Evolutionary conservation across 805 yeast genomes (phyloP).

Genomic region (Metschnikowia vanudenii): DNA sequence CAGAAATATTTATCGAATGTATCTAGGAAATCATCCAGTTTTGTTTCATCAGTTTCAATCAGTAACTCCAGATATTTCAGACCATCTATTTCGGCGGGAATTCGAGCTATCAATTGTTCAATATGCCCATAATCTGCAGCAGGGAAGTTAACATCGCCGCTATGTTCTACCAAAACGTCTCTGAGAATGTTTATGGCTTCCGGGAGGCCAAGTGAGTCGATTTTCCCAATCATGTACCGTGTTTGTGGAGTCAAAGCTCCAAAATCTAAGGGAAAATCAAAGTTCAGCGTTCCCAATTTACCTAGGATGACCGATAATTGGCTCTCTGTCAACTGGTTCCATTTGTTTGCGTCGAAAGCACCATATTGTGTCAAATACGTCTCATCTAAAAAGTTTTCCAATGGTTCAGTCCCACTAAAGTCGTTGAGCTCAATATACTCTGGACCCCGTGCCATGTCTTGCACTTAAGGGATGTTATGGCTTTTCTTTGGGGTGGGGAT

Average conservation of each 20-base stretch:
- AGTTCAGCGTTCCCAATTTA: slow-evolving; percentile 15
- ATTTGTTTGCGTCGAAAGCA: background rate
- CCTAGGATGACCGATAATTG: slow-evolving; percentile 12
- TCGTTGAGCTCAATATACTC: slow-evolving; percentile 17
- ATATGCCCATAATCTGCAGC: slow-evolving; percentile 27
- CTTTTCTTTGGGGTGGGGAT: background rate
- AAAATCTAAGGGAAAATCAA: slow-evolving; percentile 3
- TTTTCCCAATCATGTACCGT: slow-evolving; percentile 29
- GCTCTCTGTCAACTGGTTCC: slow-evolving; percentile 2
- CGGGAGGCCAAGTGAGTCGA: slow-evolving; percentile 22
- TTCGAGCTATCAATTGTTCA: slow-evolving; percentile 22
- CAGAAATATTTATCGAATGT: slow-evolving; percentile 16
- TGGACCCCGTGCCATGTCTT: slow-evolving; percentile 7
- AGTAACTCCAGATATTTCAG: background rate
- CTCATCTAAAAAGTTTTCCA: background rate
- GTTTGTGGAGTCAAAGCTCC: slow-evolving; percentile 11
- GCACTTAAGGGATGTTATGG: background rate
- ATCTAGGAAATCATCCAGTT: background rate
- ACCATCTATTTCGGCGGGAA: slow-evolving; percentile 14
- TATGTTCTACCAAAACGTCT: slow-evolving; percentile 31
- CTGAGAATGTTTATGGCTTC: slow-evolving; percentile 34
- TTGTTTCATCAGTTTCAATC: background rate
- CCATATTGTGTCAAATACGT: background rate
- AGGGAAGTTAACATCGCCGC: slow-evolving; percentile 36
- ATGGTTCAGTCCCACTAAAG: background rate